Percentiles rank a stretch among this genome's conserved stretches.
These are phyloP conservation scores for Calonectria hawksworthii DNA, from an alignment of 2,329 filamentous ascomycete genomes.

Conservation along the genomic window DNA sequence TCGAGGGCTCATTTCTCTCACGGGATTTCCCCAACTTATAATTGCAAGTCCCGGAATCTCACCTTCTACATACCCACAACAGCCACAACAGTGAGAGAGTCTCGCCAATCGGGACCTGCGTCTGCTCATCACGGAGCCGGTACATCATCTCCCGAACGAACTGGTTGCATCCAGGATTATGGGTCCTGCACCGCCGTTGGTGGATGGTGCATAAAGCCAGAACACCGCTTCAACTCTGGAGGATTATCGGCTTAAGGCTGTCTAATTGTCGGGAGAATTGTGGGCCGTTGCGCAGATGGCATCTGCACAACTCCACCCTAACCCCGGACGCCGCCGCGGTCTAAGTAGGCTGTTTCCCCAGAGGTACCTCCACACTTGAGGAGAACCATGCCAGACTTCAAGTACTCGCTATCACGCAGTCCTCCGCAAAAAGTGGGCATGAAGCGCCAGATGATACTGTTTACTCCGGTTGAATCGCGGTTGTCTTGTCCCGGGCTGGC, in stretches of 20 bases:
- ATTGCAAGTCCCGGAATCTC: neutral
- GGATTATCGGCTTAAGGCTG: neutral
- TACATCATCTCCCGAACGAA: neutral
- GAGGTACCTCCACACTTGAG: slow-evolving; percentile 21
- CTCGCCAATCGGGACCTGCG: slow-evolving; percentile 26
- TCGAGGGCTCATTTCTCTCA: neutral
- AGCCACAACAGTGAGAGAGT: neutral
- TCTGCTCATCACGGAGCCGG: neutral
- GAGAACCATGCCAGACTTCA: slow-evolving; percentile 8
- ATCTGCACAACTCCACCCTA: neutral
- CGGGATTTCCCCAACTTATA: neutral
- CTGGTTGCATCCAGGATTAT: neutral
- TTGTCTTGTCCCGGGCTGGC: slow-evolving; percentile 3
- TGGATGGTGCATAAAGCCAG: neutral
- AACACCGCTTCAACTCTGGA: slow-evolving; percentile 5
- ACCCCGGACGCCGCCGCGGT: slow-evolving; percentile 4
- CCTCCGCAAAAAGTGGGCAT: slow-evolving; percentile 29
- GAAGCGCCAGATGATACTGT: slow-evolving; percentile 19
- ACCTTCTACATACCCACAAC: neutral
- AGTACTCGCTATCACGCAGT: neutral
- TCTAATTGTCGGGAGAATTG: neutral
- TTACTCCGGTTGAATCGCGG: slow-evolving; percentile 26
- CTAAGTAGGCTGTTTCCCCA: slow-evolving; percentile 21
- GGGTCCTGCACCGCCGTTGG: neutral
- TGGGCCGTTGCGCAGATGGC: neutral